phyloP scores from a whole-genome alignment of 371 early-diverging fungal species.

The Mucor lusitanicus region DNA sequence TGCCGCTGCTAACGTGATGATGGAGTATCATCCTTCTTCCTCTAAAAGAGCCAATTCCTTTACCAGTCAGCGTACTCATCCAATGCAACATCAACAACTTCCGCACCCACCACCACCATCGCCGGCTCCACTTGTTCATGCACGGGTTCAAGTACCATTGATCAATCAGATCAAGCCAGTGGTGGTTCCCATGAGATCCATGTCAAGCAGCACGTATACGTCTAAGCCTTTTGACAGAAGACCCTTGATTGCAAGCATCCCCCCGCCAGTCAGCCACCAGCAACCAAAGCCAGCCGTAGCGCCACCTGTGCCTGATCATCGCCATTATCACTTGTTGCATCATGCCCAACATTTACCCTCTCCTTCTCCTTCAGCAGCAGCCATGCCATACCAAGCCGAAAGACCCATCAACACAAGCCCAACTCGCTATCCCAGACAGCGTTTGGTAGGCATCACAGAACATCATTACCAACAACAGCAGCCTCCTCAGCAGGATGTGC shows the following conservation, averaged over 20 bases:
- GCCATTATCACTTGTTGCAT: neutral
- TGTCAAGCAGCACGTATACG: neutral
- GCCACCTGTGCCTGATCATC: neutral
- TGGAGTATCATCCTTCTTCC: neutral
- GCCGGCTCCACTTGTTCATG: neutral
- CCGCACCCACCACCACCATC: neutral
- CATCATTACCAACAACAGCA: neutral
- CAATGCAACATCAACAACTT: neutral
- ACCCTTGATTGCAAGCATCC: neutral
- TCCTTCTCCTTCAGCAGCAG: neutral
- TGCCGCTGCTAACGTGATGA: neutral
- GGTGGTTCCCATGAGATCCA: neutral
- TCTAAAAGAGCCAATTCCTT: neutral
- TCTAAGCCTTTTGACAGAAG: neutral
- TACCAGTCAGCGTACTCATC: neutral
- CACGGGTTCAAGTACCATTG: neutral
- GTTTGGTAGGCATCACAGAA: neutral
- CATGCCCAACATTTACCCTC: neutral
- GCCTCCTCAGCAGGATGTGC: neutral
- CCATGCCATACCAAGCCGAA: neutral
- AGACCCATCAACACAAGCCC: neutral
- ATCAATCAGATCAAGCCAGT: neutral
- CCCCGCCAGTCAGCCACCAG: neutral
- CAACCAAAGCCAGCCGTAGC: neutral
- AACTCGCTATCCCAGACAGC: neutral